Evolutionary conservation across 371 early-diverging fungal species (phyloP).

Genomic region (Rhizopus microsporus): DNA sequence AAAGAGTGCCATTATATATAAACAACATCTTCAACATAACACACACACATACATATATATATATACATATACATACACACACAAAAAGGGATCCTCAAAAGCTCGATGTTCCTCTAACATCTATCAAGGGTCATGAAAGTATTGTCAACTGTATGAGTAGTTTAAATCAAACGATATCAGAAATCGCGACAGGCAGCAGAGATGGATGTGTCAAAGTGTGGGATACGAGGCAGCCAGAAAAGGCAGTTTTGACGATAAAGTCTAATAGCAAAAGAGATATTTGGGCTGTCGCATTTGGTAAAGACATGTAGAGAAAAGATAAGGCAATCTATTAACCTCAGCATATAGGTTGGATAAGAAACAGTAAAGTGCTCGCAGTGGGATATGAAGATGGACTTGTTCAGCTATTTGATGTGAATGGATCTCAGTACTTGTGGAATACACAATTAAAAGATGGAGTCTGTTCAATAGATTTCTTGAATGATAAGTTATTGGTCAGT

Average conservation of each 20-base stretch:
- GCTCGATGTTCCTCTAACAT: constrained; percentile 59
- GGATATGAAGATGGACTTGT: constrained; percentile 87
- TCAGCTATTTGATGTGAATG: constrained; percentile 69
- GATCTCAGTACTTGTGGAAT: constrained; percentile 66
- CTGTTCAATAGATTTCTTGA: constrained; percentile 26
- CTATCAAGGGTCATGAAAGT: constrained; percentile 69
- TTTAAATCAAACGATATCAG: constrained; percentile 57
- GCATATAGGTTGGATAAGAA: constrained; percentile 11
- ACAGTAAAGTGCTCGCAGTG: constrained; percentile 48
- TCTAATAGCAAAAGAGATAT: constrained; percentile 64
- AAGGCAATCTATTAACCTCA: not conserved
- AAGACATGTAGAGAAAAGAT: constrained; percentile 6
- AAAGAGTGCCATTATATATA: not conserved
- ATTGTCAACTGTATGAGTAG: constrained; percentile 81
- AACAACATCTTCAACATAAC: not conserved
- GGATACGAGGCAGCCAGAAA: constrained; percentile 73
- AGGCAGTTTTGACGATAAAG: constrained; percentile 62
- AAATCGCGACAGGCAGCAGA: constrained; percentile 74
- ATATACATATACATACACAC: not conserved
- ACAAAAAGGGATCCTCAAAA: constrained; percentile 66
- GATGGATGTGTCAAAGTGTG: constrained; percentile 81
- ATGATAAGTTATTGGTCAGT: constrained; percentile 11
- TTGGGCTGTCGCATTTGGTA: constrained; percentile 82
- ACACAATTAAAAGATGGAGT: constrained; percentile 78
- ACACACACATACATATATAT: not conserved